Percentiles rank a stretch among this genome's conserved stretches.
Evolutionary conservation across 2,329 filamentous ascomycete species (phyloP).

Genomic region (Colletotrichum brevisporum): DNA sequence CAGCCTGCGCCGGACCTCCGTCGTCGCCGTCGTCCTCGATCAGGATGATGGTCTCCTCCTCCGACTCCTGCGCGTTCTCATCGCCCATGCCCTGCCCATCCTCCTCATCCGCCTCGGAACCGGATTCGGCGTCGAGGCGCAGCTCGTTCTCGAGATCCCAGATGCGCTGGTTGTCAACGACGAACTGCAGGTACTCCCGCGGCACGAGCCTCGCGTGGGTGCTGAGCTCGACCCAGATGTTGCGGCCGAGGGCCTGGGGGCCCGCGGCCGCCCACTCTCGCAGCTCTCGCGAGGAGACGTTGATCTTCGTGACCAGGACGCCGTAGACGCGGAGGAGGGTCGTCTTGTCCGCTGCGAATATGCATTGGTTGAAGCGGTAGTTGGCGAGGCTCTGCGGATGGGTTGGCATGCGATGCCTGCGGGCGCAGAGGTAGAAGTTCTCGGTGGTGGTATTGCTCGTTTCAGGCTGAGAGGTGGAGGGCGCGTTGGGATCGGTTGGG

Average conservation of each 20-base stretch:
- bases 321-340: constrained; percentile 23
- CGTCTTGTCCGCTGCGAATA: neutral
- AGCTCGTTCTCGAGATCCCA: neutral
- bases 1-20: neutral
- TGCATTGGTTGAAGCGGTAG: constrained; percentile 7
- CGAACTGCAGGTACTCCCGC: neutral
- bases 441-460: neutral
- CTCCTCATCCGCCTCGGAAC: neutral
- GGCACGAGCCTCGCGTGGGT: neutral
- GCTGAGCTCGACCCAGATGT: neutral
- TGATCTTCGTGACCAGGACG: constrained; percentile 3
- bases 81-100: neutral
- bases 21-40: neutral
- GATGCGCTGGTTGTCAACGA: neutral
- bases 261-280: constrained; percentile 1
- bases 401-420: neutral
- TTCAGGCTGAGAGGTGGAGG: too few species aligned
- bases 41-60: neutral
- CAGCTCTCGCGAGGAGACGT: neutral
- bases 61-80: neutral
- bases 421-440: neutral
- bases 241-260: neutral
- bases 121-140: neutral
- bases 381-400: constrained; percentile 2
- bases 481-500: neutral